A percentile compares a stretch with the other conserved stretches of the same genome.
Evolutionary conservation across 805 yeast genomes (phyloP).

Genomic region (Wickerhamiella galacta): DNA sequence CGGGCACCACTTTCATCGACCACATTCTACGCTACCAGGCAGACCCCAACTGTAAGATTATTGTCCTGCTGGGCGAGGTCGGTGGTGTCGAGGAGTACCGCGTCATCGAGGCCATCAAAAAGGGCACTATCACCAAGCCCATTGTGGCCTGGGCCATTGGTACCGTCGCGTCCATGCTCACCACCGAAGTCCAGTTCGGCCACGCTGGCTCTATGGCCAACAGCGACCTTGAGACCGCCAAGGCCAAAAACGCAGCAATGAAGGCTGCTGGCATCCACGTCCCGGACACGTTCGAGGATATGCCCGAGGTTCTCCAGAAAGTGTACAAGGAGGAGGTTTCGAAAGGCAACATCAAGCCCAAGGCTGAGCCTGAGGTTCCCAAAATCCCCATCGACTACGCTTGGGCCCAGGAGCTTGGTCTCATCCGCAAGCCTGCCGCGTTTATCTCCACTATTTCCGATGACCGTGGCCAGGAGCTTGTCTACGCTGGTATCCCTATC

Average conservation of each 20-base stretch:
- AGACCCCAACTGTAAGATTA: conserved; percentile 50
- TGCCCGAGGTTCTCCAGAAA: conserved; percentile 24
- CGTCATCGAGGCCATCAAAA: conserved; percentile 50
- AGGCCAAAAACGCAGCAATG: conserved; percentile 53
- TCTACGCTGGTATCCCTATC: conserved; percentile 32
- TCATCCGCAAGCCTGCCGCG: conserved; percentile 32
- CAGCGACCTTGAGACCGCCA: conserved; percentile 54
- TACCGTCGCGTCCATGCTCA: conserved; percentile 54
- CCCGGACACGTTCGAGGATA: conserved; percentile 51
- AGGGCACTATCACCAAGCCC: conserved; percentile 47
- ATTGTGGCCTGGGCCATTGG: conserved; percentile 61
- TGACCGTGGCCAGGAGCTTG: conserved; percentile 31
- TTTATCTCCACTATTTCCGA: conserved; percentile 32
- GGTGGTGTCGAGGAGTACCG: conserved; percentile 64
- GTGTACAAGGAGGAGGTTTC: conserved; percentile 66
- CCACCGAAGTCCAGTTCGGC: conserved; percentile 44
- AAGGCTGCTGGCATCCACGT: conserved; percentile 88
- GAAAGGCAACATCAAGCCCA: conserved; percentile 24
- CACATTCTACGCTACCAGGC: conserved; percentile 47
- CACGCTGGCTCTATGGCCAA: conserved; percentile 61
- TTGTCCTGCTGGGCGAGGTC: conserved; percentile 50
- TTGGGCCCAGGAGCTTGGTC: conserved; percentile 33
- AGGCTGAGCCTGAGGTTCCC: conserved; percentile 30
- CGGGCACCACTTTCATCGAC: conserved; percentile 55
- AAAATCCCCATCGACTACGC: conserved; percentile 32